Conservation (phyloP, 2,329 filamentous ascomycete species). For the Ilyonectria sp. region DNA sequence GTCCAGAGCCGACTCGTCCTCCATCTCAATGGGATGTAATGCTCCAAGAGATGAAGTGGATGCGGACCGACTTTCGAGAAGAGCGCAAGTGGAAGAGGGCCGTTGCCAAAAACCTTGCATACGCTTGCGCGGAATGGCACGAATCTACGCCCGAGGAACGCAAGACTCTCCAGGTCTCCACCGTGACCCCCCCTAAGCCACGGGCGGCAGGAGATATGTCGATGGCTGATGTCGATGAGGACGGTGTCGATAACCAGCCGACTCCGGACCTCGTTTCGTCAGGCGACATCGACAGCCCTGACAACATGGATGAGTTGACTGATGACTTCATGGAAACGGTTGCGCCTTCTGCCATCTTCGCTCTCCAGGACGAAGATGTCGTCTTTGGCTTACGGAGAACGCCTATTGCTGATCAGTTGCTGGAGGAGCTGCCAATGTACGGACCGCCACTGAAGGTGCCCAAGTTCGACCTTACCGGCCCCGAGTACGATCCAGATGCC, state of each 20-base stretch:
- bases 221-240: slow-evolving; percentile 53
- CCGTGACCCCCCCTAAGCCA: slow-evolving; percentile 62
- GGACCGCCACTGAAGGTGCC: slow-evolving; percentile 74
- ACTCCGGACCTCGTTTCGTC: slow-evolving; percentile 80
- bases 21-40: slow-evolving; percentile 89
- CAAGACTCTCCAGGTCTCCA: slow-evolving; percentile 77
- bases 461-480: slow-evolving; percentile 69
- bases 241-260: slow-evolving; percentile 61
- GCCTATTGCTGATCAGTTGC: slow-evolving; percentile 80
- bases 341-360: slow-evolving; percentile 85
- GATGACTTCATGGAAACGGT: slow-evolving; percentile 64
- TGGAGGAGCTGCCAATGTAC: slow-evolving; percentile 87
- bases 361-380: slow-evolving; percentile 85
- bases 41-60: slow-evolving; percentile 95
- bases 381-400: slow-evolving; percentile 84
- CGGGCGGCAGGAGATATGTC: slow-evolving; percentile 49
- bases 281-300: slow-evolving; percentile 72
- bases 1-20: slow-evolving; percentile 83
- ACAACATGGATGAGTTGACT: slow-evolving; percentile 57
- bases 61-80: slow-evolving; percentile 95
- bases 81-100: slow-evolving; percentile 95
- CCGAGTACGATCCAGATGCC: slow-evolving; percentile 77
- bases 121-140: slow-evolving; percentile 88
- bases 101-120: slow-evolving; percentile 83
- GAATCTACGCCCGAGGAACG: slow-evolving; percentile 75